A percentile compares a stretch with the other conserved stretches of the same genome.
These are phyloP conservation scores for Chytridiales sp. DNA, from an alignment of 371 early-diverging fungal genomes.

Conservation along the genomic window DNA sequence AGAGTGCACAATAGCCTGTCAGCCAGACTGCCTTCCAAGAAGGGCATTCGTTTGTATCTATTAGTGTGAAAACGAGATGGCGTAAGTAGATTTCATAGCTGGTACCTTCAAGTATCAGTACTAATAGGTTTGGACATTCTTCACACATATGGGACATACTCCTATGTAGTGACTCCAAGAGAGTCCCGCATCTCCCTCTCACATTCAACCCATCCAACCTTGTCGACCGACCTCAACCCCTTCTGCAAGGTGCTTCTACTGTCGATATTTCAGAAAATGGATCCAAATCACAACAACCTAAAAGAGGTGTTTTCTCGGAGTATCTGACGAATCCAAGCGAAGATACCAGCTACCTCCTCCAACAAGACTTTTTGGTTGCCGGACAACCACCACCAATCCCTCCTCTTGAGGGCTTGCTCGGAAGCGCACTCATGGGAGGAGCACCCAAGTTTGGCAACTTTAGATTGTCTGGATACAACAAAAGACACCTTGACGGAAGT, in stretches of 20 bases:
- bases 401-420: conserved; percentile 23
- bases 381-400: conserved; percentile 22
- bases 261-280: conserved; percentile 25
- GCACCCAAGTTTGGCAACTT: conserved; percentile 17
- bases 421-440: conserved; percentile 2
- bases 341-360: conserved; percentile 13
- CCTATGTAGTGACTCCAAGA: conserved; percentile 15
- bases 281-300: not conserved
- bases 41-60: too few relatives aligned
- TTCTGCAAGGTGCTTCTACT: conserved; percentile 17
- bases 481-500: too few relatives aligned
- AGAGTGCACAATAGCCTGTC: too few relatives aligned
- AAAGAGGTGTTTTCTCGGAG: conserved; percentile 27
- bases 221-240: conserved; percentile 23
- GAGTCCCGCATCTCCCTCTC: conserved; percentile 28
- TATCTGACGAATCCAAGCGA: conserved; percentile 26
- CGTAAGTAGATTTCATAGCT: too few relatives aligned
- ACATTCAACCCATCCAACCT: conserved; percentile 19
- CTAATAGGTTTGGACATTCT: too few relatives aligned
- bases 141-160: too few relatives aligned
- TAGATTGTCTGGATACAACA: conserved; percentile 13
- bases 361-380: conserved; percentile 13
- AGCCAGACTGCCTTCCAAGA: too few relatives aligned
- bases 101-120: too few relatives aligned
- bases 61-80: too few relatives aligned